phyloP scores from a whole-genome alignment of 371 early-diverging fungal species.

The Zychaea mexicana region DNA sequence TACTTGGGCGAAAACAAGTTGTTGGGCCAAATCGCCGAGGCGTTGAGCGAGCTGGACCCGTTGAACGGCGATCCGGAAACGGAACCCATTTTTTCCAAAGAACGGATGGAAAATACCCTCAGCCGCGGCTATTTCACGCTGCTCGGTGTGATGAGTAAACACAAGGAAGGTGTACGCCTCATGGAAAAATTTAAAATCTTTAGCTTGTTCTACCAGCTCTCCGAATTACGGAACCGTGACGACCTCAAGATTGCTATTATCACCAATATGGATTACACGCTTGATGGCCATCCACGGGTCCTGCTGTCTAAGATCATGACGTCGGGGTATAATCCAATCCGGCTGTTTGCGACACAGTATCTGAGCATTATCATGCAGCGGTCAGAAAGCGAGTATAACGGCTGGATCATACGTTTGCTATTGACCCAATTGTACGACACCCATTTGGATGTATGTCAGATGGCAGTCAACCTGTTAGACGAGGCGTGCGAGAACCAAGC shows the following conservation, averaged over 20 bases:
- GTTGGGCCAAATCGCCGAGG: constrained; percentile 67
- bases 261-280: constrained; percentile 73
- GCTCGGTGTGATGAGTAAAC: constrained; percentile 67
- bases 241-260: constrained; percentile 82
- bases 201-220: constrained; percentile 78
- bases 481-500: constrained; percentile 70
- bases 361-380: constrained; percentile 66
- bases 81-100: constrained; percentile 80
- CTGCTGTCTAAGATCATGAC: constrained; percentile 85
- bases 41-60: constrained; percentile 75
- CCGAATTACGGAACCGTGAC: constrained; percentile 80
- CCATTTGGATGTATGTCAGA: constrained; percentile 71
- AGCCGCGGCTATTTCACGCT: constrained; percentile 83
- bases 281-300: constrained; percentile 84
- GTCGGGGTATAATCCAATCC: constrained; percentile 77
- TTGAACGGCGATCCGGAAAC: constrained; percentile 37
- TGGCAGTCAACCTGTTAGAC: constrained; percentile 73
- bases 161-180: constrained; percentile 68
- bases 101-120: constrained; percentile 72
- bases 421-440: constrained; percentile 87
- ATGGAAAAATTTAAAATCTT: constrained; percentile 81
- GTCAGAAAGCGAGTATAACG: constrained; percentile 62
- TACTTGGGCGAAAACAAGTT: constrained; percentile 71
- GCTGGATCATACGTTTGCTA: constrained; percentile 78
- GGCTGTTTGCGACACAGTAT: constrained; percentile 78